These are phyloP conservation scores for Diaporthe citrichinensis DNA, from an alignment of 2,329 filamentous ascomycete genomes.

Conservation along the genomic window DNA sequence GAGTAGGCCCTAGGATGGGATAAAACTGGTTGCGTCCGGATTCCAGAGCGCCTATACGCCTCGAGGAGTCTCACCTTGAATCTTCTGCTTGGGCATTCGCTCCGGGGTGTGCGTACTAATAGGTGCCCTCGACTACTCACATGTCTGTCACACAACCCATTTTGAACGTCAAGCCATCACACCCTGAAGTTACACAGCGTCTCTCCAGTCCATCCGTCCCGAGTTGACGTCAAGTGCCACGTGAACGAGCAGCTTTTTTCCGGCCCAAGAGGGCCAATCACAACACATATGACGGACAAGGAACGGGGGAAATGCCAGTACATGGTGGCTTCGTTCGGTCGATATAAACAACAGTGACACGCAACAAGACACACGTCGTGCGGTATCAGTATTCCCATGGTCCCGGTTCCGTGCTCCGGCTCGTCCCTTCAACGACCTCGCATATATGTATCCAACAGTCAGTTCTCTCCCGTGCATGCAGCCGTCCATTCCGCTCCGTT, in stretches of 20 bases:
- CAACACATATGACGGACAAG: background rate
- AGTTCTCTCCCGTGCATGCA: background rate
- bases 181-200: background rate
- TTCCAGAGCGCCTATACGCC: background rate
- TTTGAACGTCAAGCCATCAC: background rate
- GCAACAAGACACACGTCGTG: slow-evolving; percentile 27
- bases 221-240: background rate
- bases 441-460: background rate
- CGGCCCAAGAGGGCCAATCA: background rate
- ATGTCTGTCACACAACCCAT: background rate
- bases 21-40: background rate
- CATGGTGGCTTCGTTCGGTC: slow-evolving; percentile 16
- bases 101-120: background rate
- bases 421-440: background rate
- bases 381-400: background rate
- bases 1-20: background rate
- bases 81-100: background rate
- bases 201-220: background rate
- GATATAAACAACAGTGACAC: slow-evolving; percentile 25
- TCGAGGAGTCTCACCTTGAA: background rate
- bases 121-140: background rate
- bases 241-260: background rate
- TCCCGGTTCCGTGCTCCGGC: background rate
- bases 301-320: background rate
- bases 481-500: background rate